Base-by-base conservation (phyloP, 1,284 basidiomycete genomes). In the Ceratobasidium sp. region DNA sequence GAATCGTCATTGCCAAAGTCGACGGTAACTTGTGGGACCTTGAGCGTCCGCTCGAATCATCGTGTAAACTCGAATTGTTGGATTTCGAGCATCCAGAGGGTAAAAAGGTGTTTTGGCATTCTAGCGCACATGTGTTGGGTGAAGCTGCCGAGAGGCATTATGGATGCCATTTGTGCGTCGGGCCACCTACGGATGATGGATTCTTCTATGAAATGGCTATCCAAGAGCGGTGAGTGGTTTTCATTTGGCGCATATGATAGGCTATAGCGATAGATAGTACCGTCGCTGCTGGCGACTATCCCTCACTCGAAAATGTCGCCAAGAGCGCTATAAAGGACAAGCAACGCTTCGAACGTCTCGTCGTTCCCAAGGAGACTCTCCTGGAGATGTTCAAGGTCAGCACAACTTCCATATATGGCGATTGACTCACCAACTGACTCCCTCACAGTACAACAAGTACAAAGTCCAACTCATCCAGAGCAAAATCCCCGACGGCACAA, bases 181-280 rank as follows among this genome's bases (percentile, higher is more conserved):
- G 97, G 16, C 97, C 97, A 23, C 97, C 97, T 23, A 96, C 95
- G 2, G 96, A 98, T 52, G 97, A 99, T 34, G 97, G 97, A 16
- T 99, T 99, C 87, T 99, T 97, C 87, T 99, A 99, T 81, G 97
- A 99, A 81, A 99, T 99, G 97, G 88, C 87, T 6, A 92, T 91
- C 72, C 83, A 88, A 46, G 89, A 92, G 70, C 84, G 90, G 89
- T 87, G 60, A 41, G 83, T 77, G 10, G 23, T 41, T n/a, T 41
- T 50, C 34, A 34, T 36, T 64, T 50, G 36, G 46, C 69, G 53
- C 60, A 57, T 46, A 74, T 10, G 62, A 48, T 39, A 14, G n/a
- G n/a, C 18, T 32, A 12, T 36, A 6, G 23, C 28, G 32, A 14
- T 45, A 9, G 61, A 72, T 73, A 92, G 93, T 77, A 87, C 89